Conservation (phyloP, 805 yeast species). For the Vanderwaltozyma polyspora region DNA sequence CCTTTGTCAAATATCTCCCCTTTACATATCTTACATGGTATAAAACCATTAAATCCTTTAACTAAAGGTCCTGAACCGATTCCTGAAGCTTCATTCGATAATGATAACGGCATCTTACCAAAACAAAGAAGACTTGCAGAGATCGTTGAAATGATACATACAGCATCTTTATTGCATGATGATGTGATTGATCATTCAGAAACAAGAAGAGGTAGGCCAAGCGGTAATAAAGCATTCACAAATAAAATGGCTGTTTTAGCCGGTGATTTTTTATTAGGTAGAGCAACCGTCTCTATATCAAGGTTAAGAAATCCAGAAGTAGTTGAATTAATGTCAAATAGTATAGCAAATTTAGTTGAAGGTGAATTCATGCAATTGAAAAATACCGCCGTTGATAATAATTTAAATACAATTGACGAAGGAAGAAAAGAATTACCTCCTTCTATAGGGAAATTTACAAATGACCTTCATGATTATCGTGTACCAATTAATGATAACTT, state of each 20-base stretch:
- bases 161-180: slow-evolving; percentile 90
- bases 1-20: slow-evolving; percentile 53
- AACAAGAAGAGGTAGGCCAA: slow-evolving; percentile 78
- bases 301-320: slow-evolving; percentile 94
- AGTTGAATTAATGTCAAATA: slow-evolving; percentile 85
- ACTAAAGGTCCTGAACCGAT: slow-evolving; percentile 66
- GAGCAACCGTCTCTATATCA: slow-evolving; percentile 94
- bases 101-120: slow-evolving; percentile 70
- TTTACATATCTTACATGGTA: slow-evolving; percentile 72
- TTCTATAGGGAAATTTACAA: slow-evolving; percentile 5
- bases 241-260: slow-evolving; percentile 97
- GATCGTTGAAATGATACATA: slow-evolving; percentile 96
- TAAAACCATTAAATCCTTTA: slow-evolving; percentile 85
- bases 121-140: slow-evolving; percentile 93
- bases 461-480: slow-evolving; percentile 24
- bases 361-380: slow-evolving; percentile 98
- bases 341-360: slow-evolving; percentile 93
- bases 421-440: slow-evolving; percentile 36
- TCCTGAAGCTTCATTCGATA: slow-evolving; percentile 39
- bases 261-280: slow-evolving; percentile 88
- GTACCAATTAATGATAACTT: slow-evolving; percentile 12
- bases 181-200: slow-evolving; percentile 91
- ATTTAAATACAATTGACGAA: slow-evolving; percentile 25
- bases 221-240: slow-evolving; percentile 87
- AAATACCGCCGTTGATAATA: slow-evolving; percentile 65